Percentiles rank a stretch among this genome's conserved stretches.
Evolutionary conservation across 2,329 filamentous ascomycete genomes (phyloP).

Genomic region (Xylaria sp.): DNA sequence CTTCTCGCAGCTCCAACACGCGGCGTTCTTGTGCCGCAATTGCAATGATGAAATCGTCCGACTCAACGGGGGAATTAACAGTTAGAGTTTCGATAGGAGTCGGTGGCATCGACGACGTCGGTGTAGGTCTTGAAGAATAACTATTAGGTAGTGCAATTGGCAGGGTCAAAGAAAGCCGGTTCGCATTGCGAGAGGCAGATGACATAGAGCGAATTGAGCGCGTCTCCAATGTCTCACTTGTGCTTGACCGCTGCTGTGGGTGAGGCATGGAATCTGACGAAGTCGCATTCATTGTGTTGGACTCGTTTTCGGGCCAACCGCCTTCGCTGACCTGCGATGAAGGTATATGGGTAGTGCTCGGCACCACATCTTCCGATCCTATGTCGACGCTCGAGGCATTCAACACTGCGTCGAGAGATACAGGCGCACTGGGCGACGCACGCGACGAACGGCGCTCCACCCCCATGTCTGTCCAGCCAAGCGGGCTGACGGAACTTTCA

Average conservation of each 20-base stretch:
- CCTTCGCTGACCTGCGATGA: constrained; percentile 37
- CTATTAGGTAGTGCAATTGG: constrained; percentile 68
- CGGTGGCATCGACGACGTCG: constrained; percentile 60
- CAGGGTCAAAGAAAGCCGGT: constrained; percentile 70
- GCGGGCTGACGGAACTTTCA: constrained; percentile 37
- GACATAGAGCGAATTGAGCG: constrained; percentile 65
- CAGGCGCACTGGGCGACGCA: constrained; percentile 40
- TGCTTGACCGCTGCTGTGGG: constrained; percentile 45
- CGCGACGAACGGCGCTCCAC: constrained; percentile 45
- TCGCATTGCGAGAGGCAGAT: constrained; percentile 63
- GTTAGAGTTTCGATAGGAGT: constrained; percentile 61
- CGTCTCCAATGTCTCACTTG: constrained; percentile 55
- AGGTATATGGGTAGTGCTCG: constrained; percentile 29
- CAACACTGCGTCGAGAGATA: constrained; percentile 47
- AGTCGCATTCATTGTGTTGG: constrained; percentile 41
- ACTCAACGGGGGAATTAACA: constrained; percentile 61
- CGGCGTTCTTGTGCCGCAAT: constrained; percentile 91
- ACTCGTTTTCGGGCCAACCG: constrained; percentile 34
- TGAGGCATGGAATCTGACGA: constrained; percentile 53
- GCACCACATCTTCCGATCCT: constrained; percentile 35
- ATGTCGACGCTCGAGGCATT: constrained; percentile 42
- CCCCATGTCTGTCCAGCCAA: constrained; percentile 45
- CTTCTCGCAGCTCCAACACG: constrained; percentile 90
- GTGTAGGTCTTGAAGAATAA: constrained; percentile 63
- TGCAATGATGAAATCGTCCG: constrained; percentile 81